Evolutionary conservation across 345 rosid genomes (phyloP), one percentile per base, ranked within the genome.

Genomic region (Moringa oleifera): DNA sequence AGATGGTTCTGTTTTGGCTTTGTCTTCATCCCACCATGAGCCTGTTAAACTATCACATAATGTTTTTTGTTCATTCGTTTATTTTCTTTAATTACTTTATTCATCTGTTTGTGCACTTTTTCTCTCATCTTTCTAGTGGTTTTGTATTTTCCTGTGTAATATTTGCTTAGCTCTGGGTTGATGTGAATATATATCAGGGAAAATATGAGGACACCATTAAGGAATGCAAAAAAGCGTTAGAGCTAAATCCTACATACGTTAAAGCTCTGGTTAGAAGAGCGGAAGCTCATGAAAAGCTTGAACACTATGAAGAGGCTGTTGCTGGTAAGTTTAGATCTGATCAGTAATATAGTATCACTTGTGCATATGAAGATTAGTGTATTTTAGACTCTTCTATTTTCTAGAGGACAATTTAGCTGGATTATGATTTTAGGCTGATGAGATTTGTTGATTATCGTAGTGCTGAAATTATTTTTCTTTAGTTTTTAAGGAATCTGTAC

Each of bases 211-310:
- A 94, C 37, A 79, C 95, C 4, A 67, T 88, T 69, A 85, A 81
- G 82, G 99, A 91, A 77, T 88, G 96, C 77, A 70, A 85, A n/a
- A 84, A 85, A 62, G 96, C 96, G 2, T 67, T 89, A 59, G 91
- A 83, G 71, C 75, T 94, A 68, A 91, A 91, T 74, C 77, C 97
- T 64, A 72, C 77, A 13, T 95, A 91, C 69, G 36, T 72, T 68
- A 91, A 95, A 80, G 95, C 90, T 55, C 67, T 87, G 64, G 58
- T 75, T 57, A 83, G 96, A 76, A 84, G 99, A 74, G 86, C 78
- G 51, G 99, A 95, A 72, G 95, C 95, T 24, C 82, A 81, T 57
- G 99, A 95, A 76, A 95, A 87, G 83, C 96, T 84, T 55, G 85
- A 89, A 63, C 77, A 88, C 63, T 91, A 73, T 59, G 99, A 95